Evolutionary conservation across 306 rosid genomes (phyloP), one percentile per base, ranked within the genome.

Genomic region (Carpinus fangiana): DNA sequence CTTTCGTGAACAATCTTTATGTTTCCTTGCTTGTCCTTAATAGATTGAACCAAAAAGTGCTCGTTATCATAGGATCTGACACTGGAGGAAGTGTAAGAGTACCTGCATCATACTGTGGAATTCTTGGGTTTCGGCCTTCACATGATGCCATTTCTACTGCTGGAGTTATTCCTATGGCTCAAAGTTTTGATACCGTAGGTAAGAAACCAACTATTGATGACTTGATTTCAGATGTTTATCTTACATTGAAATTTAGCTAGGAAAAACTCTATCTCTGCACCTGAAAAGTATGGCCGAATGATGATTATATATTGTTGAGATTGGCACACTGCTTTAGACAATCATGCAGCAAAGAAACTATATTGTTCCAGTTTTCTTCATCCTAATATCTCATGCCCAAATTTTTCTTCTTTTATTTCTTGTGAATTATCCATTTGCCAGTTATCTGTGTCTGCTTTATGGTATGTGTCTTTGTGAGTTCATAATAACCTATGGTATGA

Each of bases 41-140:
- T 77, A 64, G 57, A 52, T 60, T 81, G 75, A 76, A 51, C 41
- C 23, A 11, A 13, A 48, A 45, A 18, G 55, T 69, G 26, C 48
- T 79, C 51, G 59, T 47, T 76, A 17, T 70, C 34, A 56, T 80
- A 95, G 99, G 99, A 86, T 90, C 98, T 18, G 98, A 95, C 71
- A 95, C 98, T 2, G 99, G 97, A 74, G 99, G 91, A 72, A 95
- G 99, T 84, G 89, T 95, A 41, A 93, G 99, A 85, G 89, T 92
- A 60, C 98, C 98, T 20, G 93, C 99, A 73, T 89, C 99, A 1
- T 88, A 90, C 59, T 95, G 99, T 83, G 93, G 99, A 80, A 90
- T 91, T 85, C 88, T 91, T 34, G 99, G 99, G 59, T 90, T 95
- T 74, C 91, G 98, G 73, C 97, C 99, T 75, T 91, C 99, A 73